Evolutionary conservation across 2,329 filamentous ascomycete genomes (phyloP).

Genomic region (Lachnellula arida): DNA sequence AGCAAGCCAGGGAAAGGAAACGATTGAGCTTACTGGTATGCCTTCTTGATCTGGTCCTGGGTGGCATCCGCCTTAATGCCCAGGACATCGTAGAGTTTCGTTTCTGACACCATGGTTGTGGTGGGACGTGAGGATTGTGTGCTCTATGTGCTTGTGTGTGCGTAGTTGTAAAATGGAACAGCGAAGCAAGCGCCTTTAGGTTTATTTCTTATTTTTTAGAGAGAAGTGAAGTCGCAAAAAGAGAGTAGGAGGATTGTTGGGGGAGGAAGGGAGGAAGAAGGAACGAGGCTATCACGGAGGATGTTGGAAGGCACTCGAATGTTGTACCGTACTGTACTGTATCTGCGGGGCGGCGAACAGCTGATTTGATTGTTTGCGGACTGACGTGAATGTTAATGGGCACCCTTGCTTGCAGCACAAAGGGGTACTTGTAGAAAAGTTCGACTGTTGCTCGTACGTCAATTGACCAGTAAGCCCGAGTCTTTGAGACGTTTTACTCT

Average conservation of each 20-base stretch:
- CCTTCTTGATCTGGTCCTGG: constrained; percentile 97
- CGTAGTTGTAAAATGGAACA: background rate
- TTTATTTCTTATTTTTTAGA: background rate
- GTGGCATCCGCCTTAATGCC: constrained; percentile 72
- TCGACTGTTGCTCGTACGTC: constrained; percentile 4
- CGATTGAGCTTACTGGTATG: constrained; percentile 63
- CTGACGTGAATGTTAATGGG: background rate
- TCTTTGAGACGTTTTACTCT: background rate
- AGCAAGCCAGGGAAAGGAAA: background rate
- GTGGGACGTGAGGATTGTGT: background rate
- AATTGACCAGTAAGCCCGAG: constrained; percentile 20
- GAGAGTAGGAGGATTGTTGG: background rate
- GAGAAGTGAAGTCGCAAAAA: background rate
- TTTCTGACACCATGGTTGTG: constrained; percentile 80
- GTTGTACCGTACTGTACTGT: background rate
- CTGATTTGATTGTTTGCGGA: constrained; percentile 23
- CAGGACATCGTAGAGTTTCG: constrained; percentile 88
- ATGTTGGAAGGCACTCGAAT: constrained; percentile 4
- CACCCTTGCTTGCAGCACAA: no score
- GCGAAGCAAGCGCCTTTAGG: background rate
- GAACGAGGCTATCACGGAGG: background rate
- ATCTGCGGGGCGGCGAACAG: constrained; percentile 7
- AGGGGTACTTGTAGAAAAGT: no score
- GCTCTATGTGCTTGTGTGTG: background rate
- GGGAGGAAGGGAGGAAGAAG: background rate